Evolutionary conservation across 2,329 filamentous ascomycete genomes (phyloP).

Genomic region (Alternaria postmessia): DNA sequence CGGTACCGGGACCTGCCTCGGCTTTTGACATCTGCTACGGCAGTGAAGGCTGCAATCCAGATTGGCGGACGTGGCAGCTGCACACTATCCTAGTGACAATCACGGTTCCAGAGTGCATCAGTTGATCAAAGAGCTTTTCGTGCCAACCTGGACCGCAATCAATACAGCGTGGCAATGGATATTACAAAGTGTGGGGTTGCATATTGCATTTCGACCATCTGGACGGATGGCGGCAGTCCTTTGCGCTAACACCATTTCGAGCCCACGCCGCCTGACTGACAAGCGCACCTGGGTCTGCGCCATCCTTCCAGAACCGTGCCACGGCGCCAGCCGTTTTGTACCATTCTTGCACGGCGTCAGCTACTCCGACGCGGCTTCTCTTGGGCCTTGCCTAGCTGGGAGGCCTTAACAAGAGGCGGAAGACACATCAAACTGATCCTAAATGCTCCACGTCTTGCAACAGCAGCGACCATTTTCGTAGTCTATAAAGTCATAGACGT

Average conservation of each 20-base stretch:
- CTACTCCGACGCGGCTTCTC: background rate
- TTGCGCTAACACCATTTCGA: slow-evolving; percentile 4
- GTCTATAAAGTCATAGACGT: background rate
- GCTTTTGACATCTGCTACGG: slow-evolving; percentile 19
- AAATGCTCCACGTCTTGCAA: background rate
- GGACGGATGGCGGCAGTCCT: slow-evolving; percentile 1
- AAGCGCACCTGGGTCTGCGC: background rate
- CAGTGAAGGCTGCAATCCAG: slow-evolving; percentile 18
- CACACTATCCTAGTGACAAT: slow-evolving; percentile 11
- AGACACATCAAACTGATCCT: background rate
- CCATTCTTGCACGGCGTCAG: slow-evolving; percentile 6
- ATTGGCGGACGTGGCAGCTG: slow-evolving; percentile 13
- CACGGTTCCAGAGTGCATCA: slow-evolving; percentile 15
- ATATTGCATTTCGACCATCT: slow-evolving; percentile 23
- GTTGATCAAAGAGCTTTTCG: slow-evolving; percentile 21
- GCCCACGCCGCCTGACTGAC: slow-evolving; percentile 12
- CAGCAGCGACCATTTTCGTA: background rate
- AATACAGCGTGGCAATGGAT: slow-evolving; percentile 30
- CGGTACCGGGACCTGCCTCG: slow-evolving; percentile 23
- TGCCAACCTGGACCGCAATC: slow-evolving; percentile 20
- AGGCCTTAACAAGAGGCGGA: background rate
- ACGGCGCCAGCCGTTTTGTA: slow-evolving; percentile 11
- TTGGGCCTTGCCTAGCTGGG: slow-evolving; percentile 1
- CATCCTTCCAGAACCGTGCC: slow-evolving; percentile 20
- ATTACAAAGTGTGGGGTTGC: slow-evolving; percentile 30